Conservation (phyloP, 768 basidiomycete species). For the Dendrothele bispora region DNA sequence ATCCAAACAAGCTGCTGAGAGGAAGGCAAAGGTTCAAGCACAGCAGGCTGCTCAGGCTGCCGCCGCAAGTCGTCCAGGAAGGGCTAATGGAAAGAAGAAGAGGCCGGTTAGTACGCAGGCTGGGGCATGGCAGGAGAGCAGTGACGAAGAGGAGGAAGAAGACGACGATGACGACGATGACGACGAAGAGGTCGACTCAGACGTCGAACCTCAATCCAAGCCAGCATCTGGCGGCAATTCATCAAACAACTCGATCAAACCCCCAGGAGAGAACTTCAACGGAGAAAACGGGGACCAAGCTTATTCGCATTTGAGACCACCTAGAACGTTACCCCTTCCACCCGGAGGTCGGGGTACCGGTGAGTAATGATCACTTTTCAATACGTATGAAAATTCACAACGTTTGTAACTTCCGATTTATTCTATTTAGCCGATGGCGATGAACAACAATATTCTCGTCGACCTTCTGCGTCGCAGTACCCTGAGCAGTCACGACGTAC, state of each 20-base stretch:
- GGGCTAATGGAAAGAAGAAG: slow-evolving; percentile 59
- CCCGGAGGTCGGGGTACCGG: slow-evolving; percentile 47
- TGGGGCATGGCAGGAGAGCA: slow-evolving; percentile 69
- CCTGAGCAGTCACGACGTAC: slow-evolving; percentile 51
- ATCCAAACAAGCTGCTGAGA: slow-evolving; percentile 79
- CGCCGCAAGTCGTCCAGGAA: slow-evolving; percentile 72
- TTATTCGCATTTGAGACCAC: slow-evolving; percentile 53
- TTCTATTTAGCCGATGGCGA: slow-evolving; percentile 41
- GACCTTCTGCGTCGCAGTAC: slow-evolving; percentile 54
- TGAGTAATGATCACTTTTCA: slow-evolving; percentile 28
- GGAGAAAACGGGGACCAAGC: slow-evolving; percentile 23
- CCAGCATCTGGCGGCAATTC: slow-evolving; percentile 18
- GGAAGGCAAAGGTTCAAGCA: slow-evolving; percentile 81
- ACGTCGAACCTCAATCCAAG: slow-evolving; percentile 38
- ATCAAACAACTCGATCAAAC: slow-evolving; percentile 26
- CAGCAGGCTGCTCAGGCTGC: slow-evolving; percentile 82
- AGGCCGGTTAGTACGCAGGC: slow-evolving; percentile 57
- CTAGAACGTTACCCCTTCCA: slow-evolving; percentile 66
- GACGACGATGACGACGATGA: slow-evolving; percentile 79
- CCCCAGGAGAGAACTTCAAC: slow-evolving; percentile 20
- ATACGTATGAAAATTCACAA: slow-evolving; percentile 5
- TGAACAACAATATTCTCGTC: slow-evolving; percentile 41
- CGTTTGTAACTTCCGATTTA: slow-evolving; percentile 10
- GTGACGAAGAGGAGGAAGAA: slow-evolving; percentile 84
- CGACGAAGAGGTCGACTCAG: slow-evolving; percentile 71